A percentile compares a stretch with the other conserved stretches of the same genome.
These are phyloP conservation scores for Nigrospora oryzae DNA, from an alignment of 2,329 filamentous ascomycete genomes.

Conservation along the genomic window DNA sequence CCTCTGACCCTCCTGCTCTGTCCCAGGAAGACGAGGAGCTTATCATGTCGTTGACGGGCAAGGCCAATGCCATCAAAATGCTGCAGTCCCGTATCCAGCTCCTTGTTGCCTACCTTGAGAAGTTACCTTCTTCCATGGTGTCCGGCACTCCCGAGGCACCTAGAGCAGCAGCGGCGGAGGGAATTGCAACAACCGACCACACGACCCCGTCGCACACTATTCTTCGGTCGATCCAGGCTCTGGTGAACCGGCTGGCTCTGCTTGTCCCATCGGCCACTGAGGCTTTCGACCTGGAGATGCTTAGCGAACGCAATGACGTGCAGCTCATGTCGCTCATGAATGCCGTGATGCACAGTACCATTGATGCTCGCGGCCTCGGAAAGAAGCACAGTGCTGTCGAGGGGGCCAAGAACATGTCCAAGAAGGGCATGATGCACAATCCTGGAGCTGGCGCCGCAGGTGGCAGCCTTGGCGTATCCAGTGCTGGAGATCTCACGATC, in stretches of 20 bases:
- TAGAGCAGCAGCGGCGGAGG: too few species aligned
- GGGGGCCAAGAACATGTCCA: slow-evolving; percentile 17
- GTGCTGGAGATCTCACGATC: not conserved
- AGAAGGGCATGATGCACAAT: slow-evolving; percentile 9
- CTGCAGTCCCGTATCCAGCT: slow-evolving; percentile 69
- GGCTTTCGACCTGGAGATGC: slow-evolving; percentile 61
- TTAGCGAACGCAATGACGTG: slow-evolving; percentile 78
- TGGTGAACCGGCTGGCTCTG: slow-evolving; percentile 75
- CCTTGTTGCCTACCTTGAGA: slow-evolving; percentile 67
- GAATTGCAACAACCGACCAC: slow-evolving; percentile 19
- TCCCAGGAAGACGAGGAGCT: slow-evolving; percentile 52
- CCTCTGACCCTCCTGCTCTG: slow-evolving; percentile 36
- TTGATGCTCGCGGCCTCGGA: slow-evolving; percentile 63
- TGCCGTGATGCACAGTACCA: slow-evolving; percentile 63
- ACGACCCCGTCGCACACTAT: slow-evolving; percentile 57
- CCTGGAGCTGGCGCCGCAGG: slow-evolving; percentile 4
- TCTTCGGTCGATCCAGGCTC: slow-evolving; percentile 79
- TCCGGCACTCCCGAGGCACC: slow-evolving; percentile 36
- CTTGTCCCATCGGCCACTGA: slow-evolving; percentile 62
- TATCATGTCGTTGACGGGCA: slow-evolving; percentile 65
- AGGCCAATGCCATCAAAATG: slow-evolving; percentile 90
- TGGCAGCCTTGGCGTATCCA: slow-evolving; percentile 8
- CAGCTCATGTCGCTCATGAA: slow-evolving; percentile 69
- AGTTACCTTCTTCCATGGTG: slow-evolving; percentile 49
- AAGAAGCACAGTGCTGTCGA: slow-evolving; percentile 63